A percentile compares a stretch with the other conserved stretches of the same genome.
Conservation (phyloP, 1,139 yeast genomes). For the Blastobotrys serpentis region DNA sequence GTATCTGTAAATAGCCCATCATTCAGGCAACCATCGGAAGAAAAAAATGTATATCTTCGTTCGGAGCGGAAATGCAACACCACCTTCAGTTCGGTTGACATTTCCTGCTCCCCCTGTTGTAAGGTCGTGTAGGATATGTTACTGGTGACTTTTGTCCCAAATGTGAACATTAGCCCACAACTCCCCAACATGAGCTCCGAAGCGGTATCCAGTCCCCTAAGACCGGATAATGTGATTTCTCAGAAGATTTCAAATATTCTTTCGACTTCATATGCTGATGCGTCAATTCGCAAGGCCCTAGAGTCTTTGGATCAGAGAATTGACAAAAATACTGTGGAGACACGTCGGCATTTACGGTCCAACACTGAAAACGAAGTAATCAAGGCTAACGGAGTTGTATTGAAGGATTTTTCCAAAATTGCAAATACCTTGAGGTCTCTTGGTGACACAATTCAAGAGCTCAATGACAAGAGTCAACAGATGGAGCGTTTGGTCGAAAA, state of each 20-base stretch:
- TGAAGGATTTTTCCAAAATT: constrained; percentile 58
- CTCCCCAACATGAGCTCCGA: constrained; percentile 10
- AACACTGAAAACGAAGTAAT: constrained; percentile 71
- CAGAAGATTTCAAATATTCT: constrained; percentile 36
- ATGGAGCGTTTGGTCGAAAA: constrained; percentile 33
- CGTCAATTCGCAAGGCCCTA: constrained; percentile 38
- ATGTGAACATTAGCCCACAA: no score
- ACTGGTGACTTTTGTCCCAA: no score
- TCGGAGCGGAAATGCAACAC: no score
- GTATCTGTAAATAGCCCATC: no score
- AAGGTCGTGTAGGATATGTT: no score
- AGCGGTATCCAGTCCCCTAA: constrained; percentile 17
- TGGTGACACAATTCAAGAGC: constrained; percentile 42
- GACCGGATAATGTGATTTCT: constrained; percentile 29
- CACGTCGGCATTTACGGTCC: constrained; percentile 60
- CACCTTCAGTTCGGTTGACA: no score
- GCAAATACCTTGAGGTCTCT: constrained; percentile 48
- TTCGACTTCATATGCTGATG: constrained; percentile 40
- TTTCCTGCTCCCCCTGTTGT: neutral
- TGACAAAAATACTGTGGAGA: constrained; percentile 34
- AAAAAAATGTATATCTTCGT: no score
- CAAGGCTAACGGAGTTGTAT: constrained; percentile 54
- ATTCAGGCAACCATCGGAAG: no score
- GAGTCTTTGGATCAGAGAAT: constrained; percentile 34
- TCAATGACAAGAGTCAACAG: constrained; percentile 35